Conservation (phyloP, 2,329 filamentous ascomycete species). For the Phaeosphaeria sp. region DNA sequence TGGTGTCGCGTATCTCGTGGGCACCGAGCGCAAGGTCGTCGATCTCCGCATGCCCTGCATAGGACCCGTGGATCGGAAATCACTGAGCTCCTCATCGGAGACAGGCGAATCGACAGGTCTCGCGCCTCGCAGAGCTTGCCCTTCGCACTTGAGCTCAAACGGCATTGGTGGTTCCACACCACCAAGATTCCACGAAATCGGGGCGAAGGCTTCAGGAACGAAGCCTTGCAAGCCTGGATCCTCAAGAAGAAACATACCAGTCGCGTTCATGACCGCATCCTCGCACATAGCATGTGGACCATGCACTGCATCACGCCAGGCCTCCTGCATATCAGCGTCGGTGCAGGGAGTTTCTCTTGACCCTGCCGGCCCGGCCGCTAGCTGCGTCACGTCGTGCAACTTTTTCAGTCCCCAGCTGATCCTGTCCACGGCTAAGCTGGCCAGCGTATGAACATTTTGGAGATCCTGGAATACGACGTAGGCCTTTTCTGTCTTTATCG, state of each 20-base stretch:
- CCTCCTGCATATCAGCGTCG: conserved; percentile 15
- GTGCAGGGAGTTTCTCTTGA: conserved; percentile 6
- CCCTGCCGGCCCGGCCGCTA: conserved; percentile 9
- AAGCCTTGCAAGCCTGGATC: conserved; percentile 53
- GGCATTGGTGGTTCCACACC: conserved; percentile 11
- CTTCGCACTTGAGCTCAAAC: conserved; percentile 16
- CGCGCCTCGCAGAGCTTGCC: conserved; percentile 17
- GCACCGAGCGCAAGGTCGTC: conserved; percentile 20
- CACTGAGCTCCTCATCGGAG: conserved; percentile 2
- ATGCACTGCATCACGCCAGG: conserved; percentile 19
- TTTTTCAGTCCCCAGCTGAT: conserved; percentile 43
- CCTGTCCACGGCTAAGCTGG: conserved; percentile 51
- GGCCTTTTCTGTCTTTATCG: conserved; percentile 48
- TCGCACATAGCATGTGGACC: conserved; percentile 17
- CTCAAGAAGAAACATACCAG: conserved; percentile 56
- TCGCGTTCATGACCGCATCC: conserved; percentile 55
- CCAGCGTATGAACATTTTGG: conserved; percentile 54
- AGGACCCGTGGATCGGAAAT: conserved; percentile 24
- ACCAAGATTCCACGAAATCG: conserved; percentile 38
- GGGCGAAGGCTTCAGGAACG: conserved; percentile 39
- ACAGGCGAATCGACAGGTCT: conserved; percentile 9
- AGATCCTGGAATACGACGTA: conserved; percentile 53
- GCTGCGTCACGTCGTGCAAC: conserved; percentile 21
- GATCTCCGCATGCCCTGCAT: conserved; percentile 19
- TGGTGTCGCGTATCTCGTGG: conserved; percentile 25